A percentile compares a stretch with the other conserved stretches of the same genome.
These are phyloP conservation scores for Dioscorea dumetorum DNA, from an alignment of 106 monocot species.

Conservation along the genomic window DNA sequence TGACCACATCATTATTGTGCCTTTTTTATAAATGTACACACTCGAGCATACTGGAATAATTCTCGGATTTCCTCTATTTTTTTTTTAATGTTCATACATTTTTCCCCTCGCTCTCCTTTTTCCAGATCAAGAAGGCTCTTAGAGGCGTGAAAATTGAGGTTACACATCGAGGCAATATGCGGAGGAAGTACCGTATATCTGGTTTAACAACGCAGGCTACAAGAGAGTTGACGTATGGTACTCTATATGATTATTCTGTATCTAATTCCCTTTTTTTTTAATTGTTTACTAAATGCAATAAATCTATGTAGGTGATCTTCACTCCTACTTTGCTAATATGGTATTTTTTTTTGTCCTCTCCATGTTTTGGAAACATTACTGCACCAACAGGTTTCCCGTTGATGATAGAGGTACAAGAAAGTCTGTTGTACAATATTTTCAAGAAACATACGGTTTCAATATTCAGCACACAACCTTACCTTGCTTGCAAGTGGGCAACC, in stretches of 20 bases:
- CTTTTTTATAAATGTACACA: too few relatives aligned
- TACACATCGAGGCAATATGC: constrained; percentile 74
- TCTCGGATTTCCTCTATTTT: neutral
- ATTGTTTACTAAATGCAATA: neutral
- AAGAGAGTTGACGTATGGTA: constrained; percentile 65
- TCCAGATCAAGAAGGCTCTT: constrained; percentile 79
- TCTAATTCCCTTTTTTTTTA: neutral
- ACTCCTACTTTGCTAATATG: neutral
- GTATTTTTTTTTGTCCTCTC: neutral
- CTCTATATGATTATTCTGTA: neutral
- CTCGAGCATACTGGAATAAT: too few relatives aligned
- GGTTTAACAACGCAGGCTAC: constrained; percentile 79
- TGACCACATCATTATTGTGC: too few relatives aligned
- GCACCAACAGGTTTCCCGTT: constrained; percentile 52
- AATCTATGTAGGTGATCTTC: neutral
- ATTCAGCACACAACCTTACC: constrained; percentile 73
- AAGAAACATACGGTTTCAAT: constrained; percentile 73
- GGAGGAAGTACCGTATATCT: constrained; percentile 75
- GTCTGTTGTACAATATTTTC: constrained; percentile 79
- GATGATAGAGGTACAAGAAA: constrained; percentile 83
- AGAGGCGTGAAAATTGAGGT: constrained; percentile 86
- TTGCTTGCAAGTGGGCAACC: constrained; percentile 92
- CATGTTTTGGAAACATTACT: neutral
- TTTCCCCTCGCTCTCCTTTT: neutral
- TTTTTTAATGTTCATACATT: neutral